Evolutionary conservation across 2,329 filamentous ascomycete genomes (phyloP).

Genomic region (Aspergillus fumigatus): DNA sequence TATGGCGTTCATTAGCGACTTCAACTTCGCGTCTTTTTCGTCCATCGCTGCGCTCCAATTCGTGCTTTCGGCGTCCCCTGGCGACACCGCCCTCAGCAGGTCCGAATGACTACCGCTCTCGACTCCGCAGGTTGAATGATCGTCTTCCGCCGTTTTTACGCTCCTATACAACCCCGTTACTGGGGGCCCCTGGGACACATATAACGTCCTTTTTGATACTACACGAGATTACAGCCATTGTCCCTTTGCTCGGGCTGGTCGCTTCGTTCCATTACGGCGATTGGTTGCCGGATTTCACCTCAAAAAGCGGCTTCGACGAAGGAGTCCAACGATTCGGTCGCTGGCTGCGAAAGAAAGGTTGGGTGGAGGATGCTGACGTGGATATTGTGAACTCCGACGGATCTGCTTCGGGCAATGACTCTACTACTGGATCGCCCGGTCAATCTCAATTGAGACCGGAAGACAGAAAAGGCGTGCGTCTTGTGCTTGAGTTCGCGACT

Average conservation of each 20-base stretch:
- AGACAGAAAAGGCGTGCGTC: conserved; percentile 44
- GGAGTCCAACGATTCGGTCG: conserved; percentile 70
- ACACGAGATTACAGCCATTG: conserved; percentile 84
- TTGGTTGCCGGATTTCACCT: conserved; percentile 59
- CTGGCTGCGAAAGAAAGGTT: conserved; percentile 74
- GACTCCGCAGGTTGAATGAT: conserved; percentile 33
- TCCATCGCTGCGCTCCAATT: conserved; percentile 6
- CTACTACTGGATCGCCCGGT: conserved; percentile 17
- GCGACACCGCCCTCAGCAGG: conserved; percentile 17
- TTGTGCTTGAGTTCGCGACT: conserved; percentile 69
- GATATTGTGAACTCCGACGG: conserved; percentile 40
- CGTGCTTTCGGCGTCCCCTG: conserved; percentile 14
- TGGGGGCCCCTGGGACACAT: conserved; percentile 74
- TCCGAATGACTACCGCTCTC: conserved; percentile 25
- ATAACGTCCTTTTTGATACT: conserved; percentile 81
- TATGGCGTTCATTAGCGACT: conserved; percentile 4
- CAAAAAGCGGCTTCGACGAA: conserved; percentile 42
- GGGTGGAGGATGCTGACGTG: conserved; percentile 56
- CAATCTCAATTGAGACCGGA: conserved; percentile 21
- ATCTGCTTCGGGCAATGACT: conserved; percentile 17
- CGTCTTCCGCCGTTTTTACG: conserved; percentile 64
- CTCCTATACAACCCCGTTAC: conserved; percentile 64
- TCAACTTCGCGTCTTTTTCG: conserved; percentile 14
- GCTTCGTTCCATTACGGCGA: conserved; percentile 74
- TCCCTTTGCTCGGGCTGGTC: conserved; percentile 72